Evolutionary conservation across 2,329 filamentous ascomycete genomes (phyloP), one percentile per base, ranked within the genome.

Genomic region (Hymenoscyphus repandus): DNA sequence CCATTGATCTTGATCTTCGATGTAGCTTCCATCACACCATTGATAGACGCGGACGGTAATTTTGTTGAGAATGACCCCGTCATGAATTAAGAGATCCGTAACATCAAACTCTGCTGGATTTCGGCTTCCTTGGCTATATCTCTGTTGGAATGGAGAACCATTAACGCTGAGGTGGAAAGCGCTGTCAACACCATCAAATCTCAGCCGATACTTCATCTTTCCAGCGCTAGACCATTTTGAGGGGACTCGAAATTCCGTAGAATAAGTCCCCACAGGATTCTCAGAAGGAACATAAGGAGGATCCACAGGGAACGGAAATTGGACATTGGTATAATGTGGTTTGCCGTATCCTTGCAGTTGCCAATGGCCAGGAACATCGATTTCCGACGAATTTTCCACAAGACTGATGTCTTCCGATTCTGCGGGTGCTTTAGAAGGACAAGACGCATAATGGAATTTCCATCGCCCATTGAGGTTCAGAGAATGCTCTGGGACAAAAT

Each of bases 101-200:
- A 82, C 69, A 52, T 82, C 78, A 55, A 80, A 82, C 52, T 82
- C 79, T 5, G 75, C 72, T 1, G 79, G 74, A 56, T 81, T 81
- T 27, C 79, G 69, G 31, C 74, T 74, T 13, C 78, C 79, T 58
- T 82, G 78, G 22, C 73, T 74, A 59, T 81, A 82, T 7, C 79
- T 78, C 11, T 80, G 69, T 51, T 74, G 68, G 43, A 70, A 46
- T 4, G 44, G 44, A 12, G 44, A 68, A 1, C 76, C 77, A 57
- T 82, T 82, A 2, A 82, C 63, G 71, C 73, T 82, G 6, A 81
- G 66, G 63, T 80, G 76, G 54, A 77, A 82, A 0, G 77, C 72
- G 51, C 74, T 75, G 54, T 81, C 78, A 1, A 81, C 78, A 1
- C 78, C 78, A 52, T 81, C 78, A 49, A 81, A 81, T 30, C 78